Conservation (phyloP, 2,329 filamentous ascomycete species). For the Aspergillus transmontanensis region DNA sequence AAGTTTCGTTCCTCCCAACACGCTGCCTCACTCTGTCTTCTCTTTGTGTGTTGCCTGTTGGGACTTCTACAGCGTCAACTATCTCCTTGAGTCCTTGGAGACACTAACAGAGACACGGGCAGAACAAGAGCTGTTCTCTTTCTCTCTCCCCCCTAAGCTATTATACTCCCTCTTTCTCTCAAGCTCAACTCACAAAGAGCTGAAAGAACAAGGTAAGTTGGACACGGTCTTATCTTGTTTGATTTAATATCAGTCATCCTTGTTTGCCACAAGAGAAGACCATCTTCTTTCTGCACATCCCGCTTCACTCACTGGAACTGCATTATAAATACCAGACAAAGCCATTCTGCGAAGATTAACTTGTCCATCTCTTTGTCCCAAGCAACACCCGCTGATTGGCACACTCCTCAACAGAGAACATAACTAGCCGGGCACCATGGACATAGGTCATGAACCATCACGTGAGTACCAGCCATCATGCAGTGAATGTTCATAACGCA, state of each 20-base stretch:
- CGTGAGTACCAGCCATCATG: constrained; percentile 14
- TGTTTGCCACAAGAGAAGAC: background rate
- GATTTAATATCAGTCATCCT: background rate
- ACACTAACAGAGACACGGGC: background rate
- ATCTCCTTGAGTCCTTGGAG: no score
- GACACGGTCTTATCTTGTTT: background rate
- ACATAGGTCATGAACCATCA: constrained; percentile 22
- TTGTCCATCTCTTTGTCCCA: background rate
- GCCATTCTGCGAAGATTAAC: background rate
- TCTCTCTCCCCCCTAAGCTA: background rate
- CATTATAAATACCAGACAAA: background rate
- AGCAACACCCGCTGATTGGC: background rate
- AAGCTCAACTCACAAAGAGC: background rate
- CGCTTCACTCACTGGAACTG: background rate
- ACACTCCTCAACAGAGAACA: background rate
- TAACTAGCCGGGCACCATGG: background rate
- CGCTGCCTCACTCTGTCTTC: background rate
- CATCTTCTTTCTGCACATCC: background rate
- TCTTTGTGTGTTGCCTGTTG: background rate
- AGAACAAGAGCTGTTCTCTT: background rate
- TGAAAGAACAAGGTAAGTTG: background rate
- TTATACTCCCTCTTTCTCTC: background rate
- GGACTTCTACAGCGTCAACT: background rate
- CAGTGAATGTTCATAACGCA: background rate
- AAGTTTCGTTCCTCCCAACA: background rate